Base-by-base conservation (phyloP, 768 basidiomycete species). In the Naganishia vishniacii region DNA sequence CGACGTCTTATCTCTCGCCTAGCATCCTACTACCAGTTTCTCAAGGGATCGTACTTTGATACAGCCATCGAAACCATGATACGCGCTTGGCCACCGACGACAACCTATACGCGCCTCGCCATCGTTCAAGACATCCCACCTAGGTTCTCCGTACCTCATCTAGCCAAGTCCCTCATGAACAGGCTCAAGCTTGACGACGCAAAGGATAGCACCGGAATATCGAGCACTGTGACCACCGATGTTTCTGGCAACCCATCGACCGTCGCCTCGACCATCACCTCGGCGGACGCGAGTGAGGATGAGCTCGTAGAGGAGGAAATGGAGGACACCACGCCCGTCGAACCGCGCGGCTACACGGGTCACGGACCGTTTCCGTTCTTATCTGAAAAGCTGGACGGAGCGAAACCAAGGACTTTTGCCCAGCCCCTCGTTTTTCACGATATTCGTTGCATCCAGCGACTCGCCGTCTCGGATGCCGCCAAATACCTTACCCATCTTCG, bases 351-450 rank as follows among this genome's bases (percentile, higher is more conserved):
- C 1, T 76, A 75, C 45, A 68, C 75, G 0, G 72, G 74, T 16
- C 73, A 73, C 49, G 77, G 77, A 1, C 78, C 78, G 3, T 77
- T 78, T 53, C 70, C 71, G 0, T 77, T 74, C 62, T 61, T 78
- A 3, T 68, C 68, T 59, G 73, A 73, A 18, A 70, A 69, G 34
- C 45, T 78, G 49, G 67, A 66, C 8, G 62, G 63, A 48, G 61
- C 68, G 1, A 72, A 69, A 64, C 75, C 76, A 0, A 74, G 73
- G 42, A 69, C 71, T 8, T 80, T 80, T 59, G 92, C 91, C 0
- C 92, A 94, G 71, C 92, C 92, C 0, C 81, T 95, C 67, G 88
- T 91, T 2, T 90, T 92, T 78, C 88, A 88, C 74, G 82, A 77
- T 46, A 72, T 72, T 28, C 82, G 44, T 79, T 94, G 61, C 41